phyloP scores from a whole-genome alignment of 2,329 filamentous ascomycete genomes.

The Calonectria henricotiae region DNA sequence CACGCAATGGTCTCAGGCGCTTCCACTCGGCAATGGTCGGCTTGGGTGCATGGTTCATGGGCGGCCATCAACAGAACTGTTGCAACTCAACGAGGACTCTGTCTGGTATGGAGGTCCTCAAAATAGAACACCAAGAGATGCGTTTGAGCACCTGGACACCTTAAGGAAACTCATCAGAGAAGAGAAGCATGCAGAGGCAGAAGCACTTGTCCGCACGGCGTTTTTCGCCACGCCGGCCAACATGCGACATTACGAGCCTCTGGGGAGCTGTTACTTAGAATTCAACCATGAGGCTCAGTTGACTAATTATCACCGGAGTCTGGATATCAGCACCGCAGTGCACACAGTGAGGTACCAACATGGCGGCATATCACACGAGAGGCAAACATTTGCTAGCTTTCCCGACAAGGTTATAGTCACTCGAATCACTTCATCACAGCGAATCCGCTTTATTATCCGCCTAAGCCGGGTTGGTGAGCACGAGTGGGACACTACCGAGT shows the following conservation, averaged over 20 bases:
- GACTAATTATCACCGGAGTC: constrained; percentile 57
- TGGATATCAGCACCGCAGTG: constrained; percentile 60
- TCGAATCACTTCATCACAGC: constrained; percentile 43
- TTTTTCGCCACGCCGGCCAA: constrained; percentile 51
- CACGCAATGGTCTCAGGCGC: constrained; percentile 54
- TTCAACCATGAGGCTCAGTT: constrained; percentile 57
- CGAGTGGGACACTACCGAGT: constrained; percentile 51
- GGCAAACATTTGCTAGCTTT: constrained; percentile 62
- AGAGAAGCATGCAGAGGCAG: constrained; percentile 48
- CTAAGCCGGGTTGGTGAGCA: constrained; percentile 47
- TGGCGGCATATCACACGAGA: constrained; percentile 52
- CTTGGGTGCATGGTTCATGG: constrained; percentile 63
- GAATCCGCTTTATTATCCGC: constrained; percentile 47
- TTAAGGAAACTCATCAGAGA: constrained; percentile 48
- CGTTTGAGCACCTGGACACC: constrained; percentile 38
- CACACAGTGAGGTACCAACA: constrained; percentile 59
- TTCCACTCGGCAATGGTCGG: constrained; percentile 68
- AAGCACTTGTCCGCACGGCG: constrained; percentile 44
- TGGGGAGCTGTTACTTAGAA: constrained; percentile 57
- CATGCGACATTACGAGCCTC: constrained; percentile 55
- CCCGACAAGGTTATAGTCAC: constrained; percentile 59
- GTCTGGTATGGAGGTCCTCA: constrained; percentile 65
- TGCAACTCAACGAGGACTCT: constrained; percentile 65
- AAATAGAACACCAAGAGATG: constrained; percentile 60
- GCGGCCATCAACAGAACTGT: constrained; percentile 60